These are phyloP conservation scores for Lactarius sp. DNA, from an alignment of 768 basidiomycete genomes.

Conservation along the genomic window DNA sequence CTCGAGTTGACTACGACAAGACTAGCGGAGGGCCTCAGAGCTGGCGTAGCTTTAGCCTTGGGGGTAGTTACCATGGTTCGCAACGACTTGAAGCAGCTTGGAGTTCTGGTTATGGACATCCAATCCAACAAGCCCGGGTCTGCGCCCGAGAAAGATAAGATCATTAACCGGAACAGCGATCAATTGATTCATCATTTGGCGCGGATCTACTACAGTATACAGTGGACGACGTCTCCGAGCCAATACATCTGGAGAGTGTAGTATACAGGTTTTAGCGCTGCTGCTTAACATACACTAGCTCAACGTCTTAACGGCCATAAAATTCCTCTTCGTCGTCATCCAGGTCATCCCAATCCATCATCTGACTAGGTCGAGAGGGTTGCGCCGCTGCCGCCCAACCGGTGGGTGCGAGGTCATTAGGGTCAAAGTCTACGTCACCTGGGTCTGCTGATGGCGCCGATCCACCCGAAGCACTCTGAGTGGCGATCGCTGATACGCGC, in stretches of 20 bases:
- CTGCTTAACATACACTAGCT: neutral
- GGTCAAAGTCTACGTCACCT: constrained; percentile 15
- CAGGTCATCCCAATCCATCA: constrained; percentile 17
- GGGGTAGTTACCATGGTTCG: constrained; percentile 13
- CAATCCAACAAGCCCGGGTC: neutral
- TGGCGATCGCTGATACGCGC: neutral
- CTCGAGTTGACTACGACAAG: constrained; percentile 57
- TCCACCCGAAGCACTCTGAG: neutral
- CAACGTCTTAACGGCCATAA: constrained; percentile 10
- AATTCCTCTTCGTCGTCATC: constrained; percentile 14
- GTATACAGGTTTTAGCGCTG: neutral
- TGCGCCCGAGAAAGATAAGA: no score
- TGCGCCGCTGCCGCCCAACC: neutral
- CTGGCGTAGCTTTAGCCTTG: constrained; percentile 7
- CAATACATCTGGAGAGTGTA: neutral
- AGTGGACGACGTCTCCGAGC: neutral
- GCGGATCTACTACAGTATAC: neutral
- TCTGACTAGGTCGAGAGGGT: neutral
- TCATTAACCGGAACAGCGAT: no score
- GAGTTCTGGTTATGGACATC: neutral
- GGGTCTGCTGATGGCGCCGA: neutral
- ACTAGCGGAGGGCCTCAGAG: constrained; percentile 62
- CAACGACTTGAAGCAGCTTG: neutral
- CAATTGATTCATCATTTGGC: no score
- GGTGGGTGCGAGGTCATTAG: constrained; percentile 20